phyloP scores from a whole-genome alignment of 768 basidiomycete species.

The Serendipita sp. region DNA sequence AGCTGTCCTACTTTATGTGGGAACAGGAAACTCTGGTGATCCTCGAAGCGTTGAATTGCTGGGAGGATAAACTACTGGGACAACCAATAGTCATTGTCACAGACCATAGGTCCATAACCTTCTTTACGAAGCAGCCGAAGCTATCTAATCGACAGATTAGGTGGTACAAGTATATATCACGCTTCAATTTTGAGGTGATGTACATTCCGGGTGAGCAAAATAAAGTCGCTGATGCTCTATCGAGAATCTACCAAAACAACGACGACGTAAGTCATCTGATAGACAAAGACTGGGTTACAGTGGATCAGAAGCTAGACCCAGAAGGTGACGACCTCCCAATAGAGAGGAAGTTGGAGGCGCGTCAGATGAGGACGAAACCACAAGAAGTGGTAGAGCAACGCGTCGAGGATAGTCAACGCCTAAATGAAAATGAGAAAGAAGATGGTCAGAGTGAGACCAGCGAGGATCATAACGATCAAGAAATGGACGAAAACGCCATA shows the following conservation, averaged over 20 bases:
- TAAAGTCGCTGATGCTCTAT: slow-evolving; percentile 19
- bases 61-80: slow-evolving; percentile 21
- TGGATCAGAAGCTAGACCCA: background rate
- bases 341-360: background rate
- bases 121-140: slow-evolving; percentile 21
- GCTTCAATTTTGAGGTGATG: slow-evolving; percentile 21
- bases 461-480: background rate
- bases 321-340: slow-evolving; percentile 5
- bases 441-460: background rate
- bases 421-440: slow-evolving; percentile 3
- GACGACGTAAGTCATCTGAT: no score
- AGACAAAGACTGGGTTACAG: background rate
- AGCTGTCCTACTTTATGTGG: slow-evolving; percentile 28
- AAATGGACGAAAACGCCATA: background rate
- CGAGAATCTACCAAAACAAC: slow-evolving; percentile 7
- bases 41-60: slow-evolving; percentile 18
- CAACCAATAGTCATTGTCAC: slow-evolving; percentile 19
- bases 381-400: background rate
- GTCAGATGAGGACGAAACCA: background rate
- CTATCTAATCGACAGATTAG: slow-evolving; percentile 23
- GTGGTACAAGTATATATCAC: slow-evolving; percentile 23
- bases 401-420: background rate
- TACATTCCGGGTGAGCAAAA: slow-evolving; percentile 23
- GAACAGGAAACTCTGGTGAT: slow-evolving; percentile 27
- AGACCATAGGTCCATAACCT: slow-evolving; percentile 20